Evolutionary conservation across 495 filamentous ascomycete genomes (phyloP).

Genomic region (Penicillium bovifimosum): DNA sequence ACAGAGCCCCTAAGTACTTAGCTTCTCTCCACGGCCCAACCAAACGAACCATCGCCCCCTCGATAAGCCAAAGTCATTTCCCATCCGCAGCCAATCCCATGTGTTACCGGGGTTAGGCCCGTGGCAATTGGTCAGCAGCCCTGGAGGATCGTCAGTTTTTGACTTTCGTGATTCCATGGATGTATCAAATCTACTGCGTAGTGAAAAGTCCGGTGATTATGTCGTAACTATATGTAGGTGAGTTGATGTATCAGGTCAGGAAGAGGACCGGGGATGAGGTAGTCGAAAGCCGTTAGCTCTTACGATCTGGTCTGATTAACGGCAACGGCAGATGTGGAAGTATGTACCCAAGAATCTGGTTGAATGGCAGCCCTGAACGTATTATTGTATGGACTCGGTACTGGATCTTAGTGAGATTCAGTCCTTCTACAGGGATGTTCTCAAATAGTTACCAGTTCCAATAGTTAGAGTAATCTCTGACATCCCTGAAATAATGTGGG

Average conservation of each 20-base stretch:
- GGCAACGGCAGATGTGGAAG: not conserved
- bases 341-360: not conserved
- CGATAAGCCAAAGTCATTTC: constrained; percentile 27
- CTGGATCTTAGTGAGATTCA: not conserved
- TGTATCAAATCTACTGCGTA: not conserved
- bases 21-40: constrained; percentile 30
- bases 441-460: too few species aligned
- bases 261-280: too few species aligned
- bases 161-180: constrained; percentile 23
- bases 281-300: not conserved
- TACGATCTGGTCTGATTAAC: not conserved
- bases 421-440: too few species aligned
- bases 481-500: not conserved
- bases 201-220: not conserved
- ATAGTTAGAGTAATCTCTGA: too few species aligned
- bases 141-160: constrained; percentile 25
- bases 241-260: too few species aligned
- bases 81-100: constrained; percentile 18
- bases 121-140: constrained; percentile 21
- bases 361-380: too few species aligned
- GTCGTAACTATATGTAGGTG: not conserved
- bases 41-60: constrained; percentile 14
- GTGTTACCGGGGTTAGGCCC: not conserved
- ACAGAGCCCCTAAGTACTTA: not conserved
- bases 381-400: not conserved